These are phyloP conservation scores for Fomitopsis schrenkii DNA, from an alignment of 1,284 basidiomycete species.

Conservation along the genomic window DNA sequence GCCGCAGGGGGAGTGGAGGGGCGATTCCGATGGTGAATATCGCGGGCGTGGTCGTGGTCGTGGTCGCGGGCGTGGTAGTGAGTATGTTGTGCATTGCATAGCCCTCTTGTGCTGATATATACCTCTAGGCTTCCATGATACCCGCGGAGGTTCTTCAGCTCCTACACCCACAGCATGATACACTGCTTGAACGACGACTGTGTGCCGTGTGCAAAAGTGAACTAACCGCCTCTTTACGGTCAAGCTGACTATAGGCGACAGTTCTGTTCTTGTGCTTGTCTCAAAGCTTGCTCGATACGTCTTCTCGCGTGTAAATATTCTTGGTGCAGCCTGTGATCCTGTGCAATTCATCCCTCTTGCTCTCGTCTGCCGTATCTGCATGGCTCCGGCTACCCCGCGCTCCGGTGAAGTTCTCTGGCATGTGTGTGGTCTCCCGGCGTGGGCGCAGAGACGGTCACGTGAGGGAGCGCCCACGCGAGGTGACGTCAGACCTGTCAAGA, in stretches of 20 bases:
- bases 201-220: not conserved
- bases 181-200: not conserved
- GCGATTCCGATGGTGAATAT: constrained; percentile 31
- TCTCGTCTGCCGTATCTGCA: not conserved
- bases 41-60: constrained; percentile 41
- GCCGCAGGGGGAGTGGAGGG: constrained; percentile 35
- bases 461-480: constrained; percentile 5
- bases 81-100: not conserved
- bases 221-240: not conserved
- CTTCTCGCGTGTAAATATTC: not conserved
- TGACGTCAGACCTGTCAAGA: constrained; percentile 8
- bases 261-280: not conserved
- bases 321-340: not conserved
- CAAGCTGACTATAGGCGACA: not conserved
- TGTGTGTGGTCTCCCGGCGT: not conserved
- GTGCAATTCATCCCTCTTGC: not conserved
- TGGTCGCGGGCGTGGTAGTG: constrained; percentile 27
- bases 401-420: not conserved
- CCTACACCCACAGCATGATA: constrained; percentile 2
- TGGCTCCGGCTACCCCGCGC: not conserved
- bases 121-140: constrained; percentile 12
- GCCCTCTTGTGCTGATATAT: not conserved
- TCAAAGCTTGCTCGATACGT: not conserved
- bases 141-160: constrained; percentile 6
- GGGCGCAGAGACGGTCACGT: not conserved